phyloP scores from a whole-genome alignment of 306 rosid species.

The Lupinus albus region DNA sequence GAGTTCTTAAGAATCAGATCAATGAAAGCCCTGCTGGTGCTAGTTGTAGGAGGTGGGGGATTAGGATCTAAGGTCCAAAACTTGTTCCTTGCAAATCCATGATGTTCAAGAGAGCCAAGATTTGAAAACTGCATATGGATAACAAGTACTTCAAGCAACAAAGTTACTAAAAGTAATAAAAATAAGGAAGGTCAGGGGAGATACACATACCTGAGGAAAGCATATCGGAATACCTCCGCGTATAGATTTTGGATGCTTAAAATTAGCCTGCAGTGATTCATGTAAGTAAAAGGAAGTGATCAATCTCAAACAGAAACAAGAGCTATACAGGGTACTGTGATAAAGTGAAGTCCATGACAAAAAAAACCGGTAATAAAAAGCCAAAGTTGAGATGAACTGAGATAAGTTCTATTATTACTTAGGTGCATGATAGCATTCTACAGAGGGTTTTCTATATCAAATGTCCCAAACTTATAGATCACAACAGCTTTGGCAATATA shows the following conservation, averaged over 20 bases:
- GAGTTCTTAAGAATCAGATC: constrained; percentile 71
- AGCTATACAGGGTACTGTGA: not conserved
- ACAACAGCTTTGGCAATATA: not conserved
- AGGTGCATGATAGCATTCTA: not conserved
- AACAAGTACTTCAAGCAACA: constrained; percentile 13
- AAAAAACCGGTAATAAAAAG: not conserved
- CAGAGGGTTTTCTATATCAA: not conserved
- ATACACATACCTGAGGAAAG: constrained; percentile 73
- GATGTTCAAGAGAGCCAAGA: constrained; percentile 64
- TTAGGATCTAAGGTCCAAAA: constrained; percentile 73
- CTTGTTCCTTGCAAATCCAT: constrained; percentile 81
- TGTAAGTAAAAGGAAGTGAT: not conserved
- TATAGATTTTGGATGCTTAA: constrained; percentile 70
- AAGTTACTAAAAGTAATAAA: constrained; percentile 9
- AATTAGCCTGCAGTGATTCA: constrained; percentile 59
- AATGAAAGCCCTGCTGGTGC: constrained; percentile 51
- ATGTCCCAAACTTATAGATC: not conserved
- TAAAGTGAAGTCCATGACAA: constrained; percentile 4
- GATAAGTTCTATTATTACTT: not conserved
- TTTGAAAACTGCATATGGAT: constrained; percentile 57
- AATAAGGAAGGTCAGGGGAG: constrained; percentile 21
- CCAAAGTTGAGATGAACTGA: not conserved
- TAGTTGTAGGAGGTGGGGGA: constrained; percentile 65
- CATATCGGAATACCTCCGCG: constrained; percentile 85
- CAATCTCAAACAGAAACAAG: constrained; percentile 12